Percentiles rank a stretch among this genome's conserved stretches.
phyloP scores from a whole-genome alignment of 2,329 filamentous ascomycete genomes.

The Monosporascus sp. region DNA sequence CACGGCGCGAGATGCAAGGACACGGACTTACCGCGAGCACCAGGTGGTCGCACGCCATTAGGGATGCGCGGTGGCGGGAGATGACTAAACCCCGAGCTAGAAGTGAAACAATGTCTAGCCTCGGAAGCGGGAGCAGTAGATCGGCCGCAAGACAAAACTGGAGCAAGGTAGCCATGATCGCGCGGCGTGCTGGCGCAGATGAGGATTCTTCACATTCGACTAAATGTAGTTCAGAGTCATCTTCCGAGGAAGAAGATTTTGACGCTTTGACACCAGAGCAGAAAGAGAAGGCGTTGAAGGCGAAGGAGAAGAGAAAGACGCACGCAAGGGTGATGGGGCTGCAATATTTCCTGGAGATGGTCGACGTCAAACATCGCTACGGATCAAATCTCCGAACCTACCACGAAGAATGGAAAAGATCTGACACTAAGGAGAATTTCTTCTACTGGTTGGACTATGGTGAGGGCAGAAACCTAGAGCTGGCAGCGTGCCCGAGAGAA shows the following conservation, averaged over 20 bases:
- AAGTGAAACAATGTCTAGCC: constrained; percentile 11
- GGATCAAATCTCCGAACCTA: constrained; percentile 77
- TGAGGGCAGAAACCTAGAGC: constrained; percentile 63
- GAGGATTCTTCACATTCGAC: constrained; percentile 42
- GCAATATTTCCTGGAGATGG: constrained; percentile 81
- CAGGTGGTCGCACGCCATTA: constrained; percentile 64
- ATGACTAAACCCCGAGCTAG: constrained; percentile 39
- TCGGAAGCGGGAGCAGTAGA: constrained; percentile 10
- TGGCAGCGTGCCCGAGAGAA: constrained; percentile 67
- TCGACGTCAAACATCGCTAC: constrained; percentile 81
- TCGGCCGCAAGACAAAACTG: constrained; percentile 60
- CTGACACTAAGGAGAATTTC: constrained; percentile 77
- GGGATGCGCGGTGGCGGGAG: constrained; percentile 51
- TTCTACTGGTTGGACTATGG: constrained; percentile 92
- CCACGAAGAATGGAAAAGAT: constrained; percentile 76
- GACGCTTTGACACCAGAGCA: constrained; percentile 29
- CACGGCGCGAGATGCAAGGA: constrained; percentile 64
- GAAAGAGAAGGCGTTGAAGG: constrained; percentile 37
- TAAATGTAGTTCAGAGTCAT: constrained; percentile 29
- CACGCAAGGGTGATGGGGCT: constrained; percentile 76
- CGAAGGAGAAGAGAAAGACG: constrained; percentile 53
- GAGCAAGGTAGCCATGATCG: constrained; percentile 67
- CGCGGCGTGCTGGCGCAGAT: constrained; percentile 66
- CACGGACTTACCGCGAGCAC: constrained; percentile 63
- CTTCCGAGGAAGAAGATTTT: constrained; percentile 21